Evolutionary conservation across 164 flowering plant genomes (phyloP).

Genomic region (Vitis rupestris): DNA sequence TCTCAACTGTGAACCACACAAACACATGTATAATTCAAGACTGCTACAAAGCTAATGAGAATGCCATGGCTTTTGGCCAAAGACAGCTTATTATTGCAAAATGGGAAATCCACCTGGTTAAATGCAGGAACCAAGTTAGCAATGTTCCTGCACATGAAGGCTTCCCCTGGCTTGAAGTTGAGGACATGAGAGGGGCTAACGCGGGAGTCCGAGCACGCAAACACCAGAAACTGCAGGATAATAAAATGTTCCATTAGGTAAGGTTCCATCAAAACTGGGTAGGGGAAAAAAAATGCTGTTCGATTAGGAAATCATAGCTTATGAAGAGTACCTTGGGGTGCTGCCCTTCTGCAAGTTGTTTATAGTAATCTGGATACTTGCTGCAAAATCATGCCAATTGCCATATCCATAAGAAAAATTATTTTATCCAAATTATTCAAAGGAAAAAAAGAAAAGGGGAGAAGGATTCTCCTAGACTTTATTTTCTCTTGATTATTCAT

Average conservation of each 20-base stretch:
- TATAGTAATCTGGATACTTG: constrained; percentile 9
- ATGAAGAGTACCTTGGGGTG: constrained; percentile 18
- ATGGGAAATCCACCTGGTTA: constrained; percentile 27
- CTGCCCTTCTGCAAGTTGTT: constrained; percentile 14
- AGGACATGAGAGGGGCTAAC: constrained; percentile 52
- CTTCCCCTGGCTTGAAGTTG: constrained; percentile 56
- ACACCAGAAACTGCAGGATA: constrained; percentile 45
- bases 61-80: too few relatives aligned
- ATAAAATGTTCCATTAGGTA: background rate
- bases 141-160: constrained; percentile 50
- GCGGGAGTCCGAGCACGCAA: constrained; percentile 59
- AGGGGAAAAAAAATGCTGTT: background rate
- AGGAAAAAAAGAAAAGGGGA: too few relatives aligned
- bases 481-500: too few relatives aligned
- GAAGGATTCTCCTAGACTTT: too few relatives aligned
- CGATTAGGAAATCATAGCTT: background rate
- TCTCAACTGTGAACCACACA: constrained; percentile 30
- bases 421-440: too few relatives aligned
- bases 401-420: too few relatives aligned
- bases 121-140: constrained; percentile 57
- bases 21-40: background rate
- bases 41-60: too few relatives aligned
- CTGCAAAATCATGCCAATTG: constrained; percentile 6
- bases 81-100: background rate
- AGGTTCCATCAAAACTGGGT: too few relatives aligned